These are phyloP conservation scores for Tylopilus cervinicoccineus DNA, from an alignment of 768 basidiomycete species.

Conservation along the genomic window DNA sequence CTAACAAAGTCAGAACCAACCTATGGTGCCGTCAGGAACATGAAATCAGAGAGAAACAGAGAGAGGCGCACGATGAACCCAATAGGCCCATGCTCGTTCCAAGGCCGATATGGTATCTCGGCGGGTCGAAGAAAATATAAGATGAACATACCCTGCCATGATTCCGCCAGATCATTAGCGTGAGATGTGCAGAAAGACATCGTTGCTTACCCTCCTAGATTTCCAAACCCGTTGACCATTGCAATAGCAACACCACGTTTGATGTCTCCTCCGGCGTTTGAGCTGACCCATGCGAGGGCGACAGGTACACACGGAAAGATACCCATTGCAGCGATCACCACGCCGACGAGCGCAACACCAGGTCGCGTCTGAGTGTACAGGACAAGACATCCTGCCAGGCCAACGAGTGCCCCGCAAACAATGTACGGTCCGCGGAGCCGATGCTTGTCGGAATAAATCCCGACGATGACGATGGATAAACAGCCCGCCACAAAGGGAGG, in stretches of 20 bases:
- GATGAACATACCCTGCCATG: conserved; percentile 36
- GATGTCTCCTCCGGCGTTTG: conserved; percentile 51
- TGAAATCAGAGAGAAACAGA: conserved; percentile 8
- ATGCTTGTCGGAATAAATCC: conserved; percentile 40
- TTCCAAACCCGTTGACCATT: conserved; percentile 51
- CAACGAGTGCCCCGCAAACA: conserved; percentile 35
- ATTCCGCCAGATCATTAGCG: not conserved
- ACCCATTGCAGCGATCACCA: conserved; percentile 46
- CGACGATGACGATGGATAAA: conserved; percentile 35
- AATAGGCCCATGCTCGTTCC: conserved; percentile 26
- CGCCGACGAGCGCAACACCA: conserved; percentile 36
- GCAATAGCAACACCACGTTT: conserved; percentile 48
- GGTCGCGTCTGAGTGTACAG: conserved; percentile 33
- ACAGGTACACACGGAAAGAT: conserved; percentile 44
- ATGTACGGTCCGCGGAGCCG: conserved; percentile 45
- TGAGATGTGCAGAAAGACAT: conserved; percentile 8
- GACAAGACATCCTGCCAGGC: conserved; percentile 46
- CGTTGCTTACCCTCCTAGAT: conserved; percentile 44
- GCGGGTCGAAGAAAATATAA: conserved; percentile 38
- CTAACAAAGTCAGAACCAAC: conserved; percentile 33
- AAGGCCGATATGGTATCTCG: conserved; percentile 34
- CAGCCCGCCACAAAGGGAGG: conserved; percentile 46
- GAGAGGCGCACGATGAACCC: conserved; percentile 12
- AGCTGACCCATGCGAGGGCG: conserved; percentile 47
- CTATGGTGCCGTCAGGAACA: conserved; percentile 32